phyloP scores from a whole-genome alignment of 192 early-diverging fungal species.

The Lobulomyces angularis region DNA sequence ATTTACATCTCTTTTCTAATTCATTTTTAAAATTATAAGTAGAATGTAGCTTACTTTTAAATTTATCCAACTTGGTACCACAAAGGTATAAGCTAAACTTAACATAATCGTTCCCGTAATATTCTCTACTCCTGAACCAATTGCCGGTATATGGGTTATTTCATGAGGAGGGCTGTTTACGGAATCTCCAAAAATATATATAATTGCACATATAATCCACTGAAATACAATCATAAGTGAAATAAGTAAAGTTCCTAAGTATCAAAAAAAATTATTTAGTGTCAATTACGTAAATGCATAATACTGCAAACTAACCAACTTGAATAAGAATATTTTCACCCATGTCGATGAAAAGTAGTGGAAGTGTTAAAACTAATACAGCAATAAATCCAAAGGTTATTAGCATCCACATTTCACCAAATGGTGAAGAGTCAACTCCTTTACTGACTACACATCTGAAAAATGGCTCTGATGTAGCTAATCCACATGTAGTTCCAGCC shows the following conservation, averaged over 20 bases:
- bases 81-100: constrained; percentile 36
- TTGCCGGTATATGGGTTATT: constrained; percentile 13
- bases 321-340: too few relatives aligned
- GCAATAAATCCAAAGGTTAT: too few relatives aligned
- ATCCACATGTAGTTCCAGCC: too few relatives aligned
- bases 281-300: too few relatives aligned
- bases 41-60: constrained; percentile 24
- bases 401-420: too few relatives aligned
- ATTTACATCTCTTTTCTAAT: constrained; percentile 29
- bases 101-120: constrained; percentile 35
- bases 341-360: too few relatives aligned
- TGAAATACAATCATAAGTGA: constrained; percentile 22
- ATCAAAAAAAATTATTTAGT: too few relatives aligned
- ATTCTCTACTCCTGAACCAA: constrained; percentile 7
- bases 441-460: too few relatives aligned
- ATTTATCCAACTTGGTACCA: constrained; percentile 45
- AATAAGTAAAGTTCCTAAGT: constrained; percentile 29
- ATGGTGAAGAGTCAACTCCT: too few relatives aligned
- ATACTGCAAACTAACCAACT: too few relatives aligned
- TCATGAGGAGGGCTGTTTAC: constrained; percentile 1
- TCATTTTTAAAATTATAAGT: neutral
- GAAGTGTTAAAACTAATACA: too few relatives aligned
- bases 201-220: constrained; percentile 25
- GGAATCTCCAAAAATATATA: neutral
- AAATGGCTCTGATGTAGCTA: too few relatives aligned